Conservation (phyloP, 176 grass and related monocot species). For the Aegilops umbellulata region DNA sequence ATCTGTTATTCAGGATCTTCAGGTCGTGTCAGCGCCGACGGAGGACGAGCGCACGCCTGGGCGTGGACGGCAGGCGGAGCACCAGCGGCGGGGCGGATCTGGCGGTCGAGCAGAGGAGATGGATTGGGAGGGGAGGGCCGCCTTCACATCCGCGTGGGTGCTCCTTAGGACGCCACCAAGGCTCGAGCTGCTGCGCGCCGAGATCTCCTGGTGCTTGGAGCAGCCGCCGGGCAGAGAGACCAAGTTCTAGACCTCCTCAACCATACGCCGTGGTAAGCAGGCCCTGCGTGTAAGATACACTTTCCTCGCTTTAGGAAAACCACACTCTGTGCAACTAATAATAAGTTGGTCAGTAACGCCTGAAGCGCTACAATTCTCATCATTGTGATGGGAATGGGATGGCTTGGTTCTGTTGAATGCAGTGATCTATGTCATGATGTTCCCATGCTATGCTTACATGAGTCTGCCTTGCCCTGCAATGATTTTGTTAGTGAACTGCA, state of each 20-base stretch:
- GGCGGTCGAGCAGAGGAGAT: too few relatives aligned
- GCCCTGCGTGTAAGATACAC: neutral
- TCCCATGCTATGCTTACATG: too few relatives aligned
- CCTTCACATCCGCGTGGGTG: conserved; percentile 35
- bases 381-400: too few relatives aligned
- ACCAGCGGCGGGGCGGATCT: too few relatives aligned
- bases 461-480: neutral
- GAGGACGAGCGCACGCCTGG: too few relatives aligned
- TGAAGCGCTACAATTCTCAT: neutral
- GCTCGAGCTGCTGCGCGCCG: conserved; percentile 36
- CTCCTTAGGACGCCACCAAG: neutral
- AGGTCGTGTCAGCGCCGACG: too few relatives aligned
- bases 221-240: conserved; percentile 15
- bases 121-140: neutral
- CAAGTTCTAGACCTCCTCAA: conserved; percentile 26
- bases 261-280: conserved; percentile 29
- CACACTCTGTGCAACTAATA: neutral
- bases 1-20: too few relatives aligned
- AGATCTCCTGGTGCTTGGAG: conserved; percentile 41
- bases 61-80: too few relatives aligned
- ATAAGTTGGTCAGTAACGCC: neutral
- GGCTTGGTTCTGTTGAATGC: too few relatives aligned
- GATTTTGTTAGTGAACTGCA: too few relatives aligned
- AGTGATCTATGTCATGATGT: too few relatives aligned
- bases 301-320: neutral